Percentiles rank a stretch among this genome's conserved stretches.
phyloP scores from a whole-genome alignment of 2,329 filamentous ascomycete species.

The Microcyclosporella mali region DNA sequence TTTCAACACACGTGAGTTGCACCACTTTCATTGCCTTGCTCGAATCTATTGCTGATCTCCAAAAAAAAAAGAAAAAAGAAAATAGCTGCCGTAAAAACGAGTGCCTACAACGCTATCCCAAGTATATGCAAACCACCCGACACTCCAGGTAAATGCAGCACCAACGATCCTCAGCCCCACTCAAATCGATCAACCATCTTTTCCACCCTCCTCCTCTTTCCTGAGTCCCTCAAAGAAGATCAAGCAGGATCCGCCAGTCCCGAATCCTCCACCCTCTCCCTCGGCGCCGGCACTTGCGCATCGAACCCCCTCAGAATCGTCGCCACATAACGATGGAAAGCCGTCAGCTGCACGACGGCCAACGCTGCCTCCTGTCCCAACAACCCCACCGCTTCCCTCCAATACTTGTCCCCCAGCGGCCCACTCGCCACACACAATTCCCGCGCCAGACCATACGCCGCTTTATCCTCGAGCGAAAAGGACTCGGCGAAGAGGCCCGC shows the following conservation, averaged over 20 bases:
- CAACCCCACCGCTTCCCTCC: constrained; percentile 8
- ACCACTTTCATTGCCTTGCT: too few species aligned
- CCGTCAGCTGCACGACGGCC: constrained; percentile 7
- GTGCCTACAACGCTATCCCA: too few species aligned
- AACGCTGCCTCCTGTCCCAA: constrained; percentile 5
- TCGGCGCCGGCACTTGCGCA: constrained; percentile 11
- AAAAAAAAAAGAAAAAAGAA: too few species aligned
- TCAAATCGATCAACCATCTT: too few species aligned
- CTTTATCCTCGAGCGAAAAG: constrained; percentile 5
- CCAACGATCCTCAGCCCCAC: too few species aligned
- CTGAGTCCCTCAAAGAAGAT: too few species aligned
- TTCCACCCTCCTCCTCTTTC: too few species aligned
- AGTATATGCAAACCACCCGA: too few species aligned
- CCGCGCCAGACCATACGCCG: constrained; percentile 6
- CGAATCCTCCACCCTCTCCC: constrained; percentile 4
- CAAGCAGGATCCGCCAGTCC: not conserved
- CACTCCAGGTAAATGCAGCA: too few species aligned
- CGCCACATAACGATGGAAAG: constrained; percentile 8
- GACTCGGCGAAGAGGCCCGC: constrained; percentile 8
- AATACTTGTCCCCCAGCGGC: constrained; percentile 3
- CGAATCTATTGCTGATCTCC: too few species aligned
- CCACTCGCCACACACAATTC: constrained; percentile 8
- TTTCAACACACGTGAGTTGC: too few species aligned
- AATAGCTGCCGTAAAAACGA: too few species aligned
- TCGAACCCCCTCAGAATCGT: constrained; percentile 14